Evolutionary conservation across 192 early-diverging fungal genomes (phyloP), one percentile per base, ranked within the genome.

Genomic region (Borealophlyctis nickersoniae): DNA sequence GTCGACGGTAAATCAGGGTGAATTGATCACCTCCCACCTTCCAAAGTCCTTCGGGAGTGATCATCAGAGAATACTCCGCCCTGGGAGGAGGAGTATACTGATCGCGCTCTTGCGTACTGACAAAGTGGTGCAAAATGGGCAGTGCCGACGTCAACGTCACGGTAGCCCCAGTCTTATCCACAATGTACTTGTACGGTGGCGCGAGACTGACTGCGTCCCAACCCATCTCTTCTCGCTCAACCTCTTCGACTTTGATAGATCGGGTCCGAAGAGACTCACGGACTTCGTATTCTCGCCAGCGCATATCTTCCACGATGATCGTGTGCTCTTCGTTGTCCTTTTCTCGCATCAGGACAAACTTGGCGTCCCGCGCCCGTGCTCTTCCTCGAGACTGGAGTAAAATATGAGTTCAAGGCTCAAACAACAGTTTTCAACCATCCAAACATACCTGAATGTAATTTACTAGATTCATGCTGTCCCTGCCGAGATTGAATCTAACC

Each of bases 331-430:
- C 39, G 36, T 68, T 78, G 62, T 64, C 56, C 28, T 30, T 70
- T 35, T 65, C 62, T 24, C 60, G 49, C 70, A 78, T 80, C 16
- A 93, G 73, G 24, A 93, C 82, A 57, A 88, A 96, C 33, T 82
- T 78, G 23, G 91, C 91, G 52, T 86, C 73, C 16, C 71, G 65
- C 52, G 83, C 80, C 7, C 93, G 80, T 0, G 91, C 92, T n/a
- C 91, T 79, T 22, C 92, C 92, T 32, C 91, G 85, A 29, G 91
- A 91, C 73, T 94, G 89, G 62, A 72, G 1, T 58, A 49, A 7
- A 55, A 24, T 23, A 65, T 29, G 7, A 26, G 28, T 55, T 65
- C 32, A 5, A 33, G 22, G 13, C 27, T n/a, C n/a, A n/a, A n/a
- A n/a, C n/a, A n/a, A n/a, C n/a, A n/a, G n/a, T n/a, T n/a, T n/a